phyloP scores from a whole-genome alignment of 2,329 filamentous ascomycete genomes.

The Calonectria pteridis region DNA sequence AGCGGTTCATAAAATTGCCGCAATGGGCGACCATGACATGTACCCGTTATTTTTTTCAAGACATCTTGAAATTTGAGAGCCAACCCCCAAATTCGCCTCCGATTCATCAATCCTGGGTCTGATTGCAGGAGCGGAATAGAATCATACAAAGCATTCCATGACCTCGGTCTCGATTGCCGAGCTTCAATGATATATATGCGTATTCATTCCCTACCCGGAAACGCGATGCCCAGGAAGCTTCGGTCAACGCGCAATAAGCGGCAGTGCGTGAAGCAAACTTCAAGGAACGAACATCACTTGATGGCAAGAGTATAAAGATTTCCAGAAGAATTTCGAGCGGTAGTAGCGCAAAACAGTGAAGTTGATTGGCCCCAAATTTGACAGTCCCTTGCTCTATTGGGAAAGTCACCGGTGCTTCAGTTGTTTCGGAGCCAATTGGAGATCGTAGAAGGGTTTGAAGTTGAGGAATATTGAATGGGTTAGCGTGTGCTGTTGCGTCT shows the following conservation, averaged over 20 bases:
- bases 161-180: not conserved
- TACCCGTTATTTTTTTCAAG: not conserved
- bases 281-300: not conserved
- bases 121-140: not conserved
- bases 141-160: slow-evolving; percentile 16
- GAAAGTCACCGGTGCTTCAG: not conserved
- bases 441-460: not conserved
- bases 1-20: not conserved
- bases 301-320: slow-evolving; percentile 7
- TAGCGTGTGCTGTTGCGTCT: not conserved
- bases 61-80: not conserved
- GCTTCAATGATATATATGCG: slow-evolving; percentile 16
- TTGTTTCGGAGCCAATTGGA: not conserved
- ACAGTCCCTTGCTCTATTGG: not conserved
- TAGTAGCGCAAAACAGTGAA: not conserved
- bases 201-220: slow-evolving; percentile 22
- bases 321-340: slow-evolving; percentile 18
- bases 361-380: not conserved
- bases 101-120: not conserved
- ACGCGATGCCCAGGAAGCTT: slow-evolving; percentile 25
- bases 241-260: not conserved
- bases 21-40: not conserved
- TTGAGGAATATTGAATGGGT: not conserved
- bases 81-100: slow-evolving; percentile 14
- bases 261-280: slow-evolving; percentile 4